A percentile compares a stretch with the other conserved stretches of the same genome.
Evolutionary conservation across 805 yeast species (phyloP).

Genomic region (Brettanomyces sp.): DNA sequence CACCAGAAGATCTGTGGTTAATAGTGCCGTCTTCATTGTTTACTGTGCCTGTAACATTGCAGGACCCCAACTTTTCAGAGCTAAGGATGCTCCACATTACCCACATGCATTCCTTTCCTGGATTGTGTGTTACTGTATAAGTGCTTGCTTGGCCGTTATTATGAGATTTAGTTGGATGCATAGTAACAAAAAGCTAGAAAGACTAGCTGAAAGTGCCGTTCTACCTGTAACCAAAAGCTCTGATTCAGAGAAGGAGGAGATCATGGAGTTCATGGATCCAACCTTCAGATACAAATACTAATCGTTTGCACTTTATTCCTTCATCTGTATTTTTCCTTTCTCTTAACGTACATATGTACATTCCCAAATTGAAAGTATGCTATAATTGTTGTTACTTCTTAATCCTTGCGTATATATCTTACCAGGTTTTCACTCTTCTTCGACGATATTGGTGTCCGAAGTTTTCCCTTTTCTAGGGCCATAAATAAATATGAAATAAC

Average conservation of each 20-base stretch:
- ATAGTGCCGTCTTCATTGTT: constrained; percentile 46
- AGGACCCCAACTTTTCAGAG: constrained; percentile 62
- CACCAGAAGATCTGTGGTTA: constrained; percentile 55
- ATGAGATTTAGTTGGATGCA: constrained; percentile 6
- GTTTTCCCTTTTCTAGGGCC: no score
- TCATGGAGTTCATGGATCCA: constrained; percentile 10
- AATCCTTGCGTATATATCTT: no score
- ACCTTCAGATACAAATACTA: constrained; percentile 14
- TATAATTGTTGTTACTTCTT: neutral
- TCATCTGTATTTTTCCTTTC: no score
- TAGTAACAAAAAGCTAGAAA: constrained; percentile 9
- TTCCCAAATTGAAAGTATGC: no score
- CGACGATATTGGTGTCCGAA: no score
- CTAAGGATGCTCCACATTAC: constrained; percentile 48
- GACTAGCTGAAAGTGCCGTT: neutral
- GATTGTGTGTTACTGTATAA: constrained; percentile 35
- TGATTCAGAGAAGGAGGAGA: constrained; percentile 1
- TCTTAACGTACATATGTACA: no score
- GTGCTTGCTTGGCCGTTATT: constrained; percentile 9
- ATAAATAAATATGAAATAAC: no score
- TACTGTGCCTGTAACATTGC: constrained; percentile 58
- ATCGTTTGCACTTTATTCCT: neutral
- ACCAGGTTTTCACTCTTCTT: no score
- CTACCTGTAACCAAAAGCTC: neutral
- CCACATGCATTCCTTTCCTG: constrained; percentile 46